Evolutionary conservation across 106 monocot species (phyloP).

Genomic region (Phalaenopsis aphrodite): DNA sequence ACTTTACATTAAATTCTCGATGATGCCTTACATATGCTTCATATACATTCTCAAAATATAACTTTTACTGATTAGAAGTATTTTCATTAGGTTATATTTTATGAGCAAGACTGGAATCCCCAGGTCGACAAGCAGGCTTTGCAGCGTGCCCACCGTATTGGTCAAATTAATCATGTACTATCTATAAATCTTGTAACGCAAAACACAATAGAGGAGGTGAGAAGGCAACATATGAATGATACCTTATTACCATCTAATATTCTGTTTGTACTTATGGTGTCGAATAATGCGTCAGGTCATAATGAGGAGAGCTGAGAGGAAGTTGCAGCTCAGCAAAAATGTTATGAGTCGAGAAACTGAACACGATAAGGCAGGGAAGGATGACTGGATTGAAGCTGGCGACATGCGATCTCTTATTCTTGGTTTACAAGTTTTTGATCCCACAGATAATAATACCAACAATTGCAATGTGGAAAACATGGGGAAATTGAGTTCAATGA

Average conservation of each 20-base stretch:
- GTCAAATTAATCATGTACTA: slow-evolving; percentile 86
- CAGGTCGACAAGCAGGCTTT: slow-evolving; percentile 96
- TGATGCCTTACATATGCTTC: neutral
- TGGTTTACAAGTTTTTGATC: slow-evolving; percentile 76
- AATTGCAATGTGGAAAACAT: slow-evolving; percentile 30
- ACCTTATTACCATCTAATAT: neutral
- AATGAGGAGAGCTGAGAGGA: slow-evolving; percentile 85
- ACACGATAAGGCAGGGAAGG: slow-evolving; percentile 23
- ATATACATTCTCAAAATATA: neutral
- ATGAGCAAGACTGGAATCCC: slow-evolving; percentile 99
- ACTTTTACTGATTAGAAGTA: slow-evolving; percentile 14
- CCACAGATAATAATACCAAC: slow-evolving; percentile 22
- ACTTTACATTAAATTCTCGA: neutral
- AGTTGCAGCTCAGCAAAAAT: slow-evolving; percentile 76
- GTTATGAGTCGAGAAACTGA: slow-evolving; percentile 43
- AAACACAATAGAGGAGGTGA: slow-evolving; percentile 84
- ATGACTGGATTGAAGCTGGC: slow-evolving; percentile 28
- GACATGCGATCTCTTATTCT: slow-evolving; percentile 79
- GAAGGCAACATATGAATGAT: neutral
- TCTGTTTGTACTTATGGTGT: neutral
- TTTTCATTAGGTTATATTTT: slow-evolving; percentile 77
- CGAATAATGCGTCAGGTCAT: slow-evolving; percentile 48
- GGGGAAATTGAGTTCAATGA: slow-evolving; percentile 48
- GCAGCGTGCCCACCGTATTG: slow-evolving; percentile 96
- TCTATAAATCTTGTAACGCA: slow-evolving; percentile 85